Base-by-base conservation (phyloP, 2,329 filamentous ascomycete genomes). In the Fusarium scirpi region DNA sequence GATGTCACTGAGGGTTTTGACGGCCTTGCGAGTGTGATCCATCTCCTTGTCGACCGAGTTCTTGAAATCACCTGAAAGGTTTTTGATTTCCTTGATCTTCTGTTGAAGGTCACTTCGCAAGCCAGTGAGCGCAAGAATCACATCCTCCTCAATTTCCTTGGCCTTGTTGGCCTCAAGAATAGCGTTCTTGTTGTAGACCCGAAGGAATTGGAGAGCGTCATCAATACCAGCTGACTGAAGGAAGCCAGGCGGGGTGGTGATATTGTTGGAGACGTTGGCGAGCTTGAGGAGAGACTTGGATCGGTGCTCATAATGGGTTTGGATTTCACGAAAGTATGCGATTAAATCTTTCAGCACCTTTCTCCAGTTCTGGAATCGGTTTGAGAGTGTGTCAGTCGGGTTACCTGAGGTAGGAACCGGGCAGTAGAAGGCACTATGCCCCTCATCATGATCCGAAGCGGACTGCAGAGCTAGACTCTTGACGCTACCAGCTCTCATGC, bases 21-120 rank as follows among this genome's bases (percentile, higher is more conserved):
- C 93, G 18, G 91, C 91, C 78, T 90, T 93, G 66, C 91, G 87
- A 0, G 96, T 98, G 20, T 80, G 84, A 22, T 98, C 94, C 84
- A 97, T 95, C 80, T 98, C 96, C 82, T 95, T 97, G 27, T 97
- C 94, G 12, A 99, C 94, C 0, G 91, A 92, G 78, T 97, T 99
- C 82, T 97, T 97, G 82, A 99, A 99, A 80, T 99, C 96, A 18
- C 94, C 92, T 8, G 94, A 92, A 18, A 99, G 84, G 72, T 90
- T 91, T 82, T 97, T 97, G 83, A 99, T 99, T 82, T 99, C 96
- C 81, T 98, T 99, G 80, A 97, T 97, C 84, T 99, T 99, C 79
- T 97, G 94, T 67, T 92, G 92, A 20, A 99, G 85, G 79, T 99
- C 96, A 76, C 90, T 94, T 62, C 96, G 86, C 57, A 99, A 84